Conservation (phyloP, 345 rosid genomes). For the Nephelium lappaceum region DNA sequence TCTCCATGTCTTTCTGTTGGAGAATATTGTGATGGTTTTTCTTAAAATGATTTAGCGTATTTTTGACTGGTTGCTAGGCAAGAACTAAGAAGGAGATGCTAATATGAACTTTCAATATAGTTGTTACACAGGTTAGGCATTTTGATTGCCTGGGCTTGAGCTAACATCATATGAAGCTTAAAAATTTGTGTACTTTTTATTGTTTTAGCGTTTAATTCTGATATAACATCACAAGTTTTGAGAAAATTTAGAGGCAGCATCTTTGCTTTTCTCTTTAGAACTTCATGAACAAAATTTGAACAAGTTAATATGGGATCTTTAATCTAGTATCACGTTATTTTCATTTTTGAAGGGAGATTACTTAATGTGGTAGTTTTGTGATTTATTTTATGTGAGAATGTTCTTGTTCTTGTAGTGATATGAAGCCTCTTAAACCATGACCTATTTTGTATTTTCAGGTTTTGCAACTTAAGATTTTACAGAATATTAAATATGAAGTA, state of each 20-base stretch:
- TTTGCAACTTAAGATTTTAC: neutral
- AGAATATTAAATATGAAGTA: neutral
- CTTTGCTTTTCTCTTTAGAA: neutral
- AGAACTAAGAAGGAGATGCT: neutral
- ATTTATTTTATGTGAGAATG: neutral
- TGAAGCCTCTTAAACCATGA: neutral
- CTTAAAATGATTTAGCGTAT: neutral
- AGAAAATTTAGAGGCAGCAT: neutral
- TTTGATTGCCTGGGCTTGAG: neutral
- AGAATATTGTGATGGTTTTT: neutral
- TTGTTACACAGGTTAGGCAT: neutral
- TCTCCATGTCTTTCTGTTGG: neutral
- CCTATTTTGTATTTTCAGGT: neutral
- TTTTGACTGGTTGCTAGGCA: neutral
- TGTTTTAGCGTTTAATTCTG: neutral
- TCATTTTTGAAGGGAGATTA: neutral
- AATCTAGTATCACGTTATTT: neutral
- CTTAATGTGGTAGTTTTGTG: neutral
- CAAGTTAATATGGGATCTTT: neutral
- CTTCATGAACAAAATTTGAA: neutral
- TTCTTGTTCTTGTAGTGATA: neutral
- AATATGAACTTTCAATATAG: neutral
- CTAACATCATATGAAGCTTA: neutral
- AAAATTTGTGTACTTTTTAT: neutral
- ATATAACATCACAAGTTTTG: neutral